A percentile compares a stretch with the other conserved stretches of the same genome.
Evolutionary conservation across 2,329 filamentous ascomycete species (phyloP).

Genomic region (Aspergillus terreus): DNA sequence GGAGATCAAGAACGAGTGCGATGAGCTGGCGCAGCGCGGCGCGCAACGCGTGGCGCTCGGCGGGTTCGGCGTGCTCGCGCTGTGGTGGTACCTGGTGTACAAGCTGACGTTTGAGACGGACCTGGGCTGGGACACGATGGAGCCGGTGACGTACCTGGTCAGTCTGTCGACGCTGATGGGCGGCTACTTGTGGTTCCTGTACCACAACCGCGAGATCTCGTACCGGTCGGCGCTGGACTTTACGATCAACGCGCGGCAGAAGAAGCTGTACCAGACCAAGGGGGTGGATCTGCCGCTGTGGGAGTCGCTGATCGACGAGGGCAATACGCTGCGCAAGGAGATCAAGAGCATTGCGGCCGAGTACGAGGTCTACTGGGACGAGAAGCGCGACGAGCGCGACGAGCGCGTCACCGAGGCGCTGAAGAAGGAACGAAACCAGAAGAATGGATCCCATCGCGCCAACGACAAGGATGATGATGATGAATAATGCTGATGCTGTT

Average conservation of each 20-base stretch:
- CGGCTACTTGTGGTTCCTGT: constrained; percentile 90
- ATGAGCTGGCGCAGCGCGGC: constrained; percentile 68
- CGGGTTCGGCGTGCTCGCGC: constrained; percentile 68
- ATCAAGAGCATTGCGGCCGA: constrained; percentile 77
- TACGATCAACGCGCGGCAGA: constrained; percentile 75
- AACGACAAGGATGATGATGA: constrained; percentile 5
- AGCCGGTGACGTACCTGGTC: constrained; percentile 84
- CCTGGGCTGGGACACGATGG: constrained; percentile 85
- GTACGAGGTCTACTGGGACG: constrained; percentile 89
- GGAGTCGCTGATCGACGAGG: constrained; percentile 76
- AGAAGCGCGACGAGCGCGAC: constrained; percentile 67
- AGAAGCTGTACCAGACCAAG: constrained; percentile 67
- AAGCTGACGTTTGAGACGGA: constrained; percentile 65
- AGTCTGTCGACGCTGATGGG: constrained; percentile 83
- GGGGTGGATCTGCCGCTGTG: constrained; percentile 75
- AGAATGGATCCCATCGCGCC: constrained; percentile 18
- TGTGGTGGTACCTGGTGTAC: constrained; percentile 83
- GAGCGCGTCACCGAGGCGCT: constrained; percentile 54
- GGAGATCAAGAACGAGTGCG: constrained; percentile 76
- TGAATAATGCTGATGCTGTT: not conserved
- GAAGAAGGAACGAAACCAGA: constrained; percentile 43
- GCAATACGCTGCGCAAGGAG: constrained; percentile 71
- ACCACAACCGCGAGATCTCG: constrained; percentile 83
- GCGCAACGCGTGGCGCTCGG: constrained; percentile 76
- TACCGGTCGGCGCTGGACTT: constrained; percentile 85